Evolutionary conservation across 2,329 filamentous ascomycete genomes (phyloP).

Genomic region (Thielaviopsis euricoi): DNA sequence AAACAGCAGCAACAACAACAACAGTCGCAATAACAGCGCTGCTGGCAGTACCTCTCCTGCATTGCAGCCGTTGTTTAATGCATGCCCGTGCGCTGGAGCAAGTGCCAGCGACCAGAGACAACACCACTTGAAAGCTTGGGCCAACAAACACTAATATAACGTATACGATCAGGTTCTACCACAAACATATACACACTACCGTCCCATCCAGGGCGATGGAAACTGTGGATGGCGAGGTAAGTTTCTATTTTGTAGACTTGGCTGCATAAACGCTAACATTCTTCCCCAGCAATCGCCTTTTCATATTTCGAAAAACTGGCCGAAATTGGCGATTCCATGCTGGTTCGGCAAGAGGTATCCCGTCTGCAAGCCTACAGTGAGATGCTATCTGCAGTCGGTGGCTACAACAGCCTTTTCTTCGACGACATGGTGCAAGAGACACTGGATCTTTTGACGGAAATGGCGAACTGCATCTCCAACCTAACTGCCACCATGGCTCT

Average conservation of each 20-base stretch:
- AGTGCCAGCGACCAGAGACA: neutral
- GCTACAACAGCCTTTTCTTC: conserved; percentile 52
- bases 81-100: neutral
- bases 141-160: neutral
- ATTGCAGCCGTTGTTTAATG: neutral
- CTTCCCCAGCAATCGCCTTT: conserved; percentile 62
- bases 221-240: conserved; percentile 97
- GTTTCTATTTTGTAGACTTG: conserved; percentile 19
- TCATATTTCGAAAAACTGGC: conserved; percentile 81
- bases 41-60: neutral
- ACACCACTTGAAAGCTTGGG: neutral
- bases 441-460: conserved; percentile 45
- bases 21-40: no score
- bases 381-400: conserved; percentile 54
- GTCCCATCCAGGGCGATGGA: conserved; percentile 77
- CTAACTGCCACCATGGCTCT: conserved; percentile 36
- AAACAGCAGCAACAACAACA: no score
- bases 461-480: conserved; percentile 22
- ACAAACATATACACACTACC: conserved; percentile 71
- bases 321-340: conserved; percentile 43
- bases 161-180: conserved; percentile 49
- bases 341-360: conserved; percentile 52
- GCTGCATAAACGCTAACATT: neutral
- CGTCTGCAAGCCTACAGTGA: conserved; percentile 57
- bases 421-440: conserved; percentile 75